Evolutionary conservation across 2,329 filamentous ascomycete species (phyloP).

Genomic region (Penicillium sp.): DNA sequence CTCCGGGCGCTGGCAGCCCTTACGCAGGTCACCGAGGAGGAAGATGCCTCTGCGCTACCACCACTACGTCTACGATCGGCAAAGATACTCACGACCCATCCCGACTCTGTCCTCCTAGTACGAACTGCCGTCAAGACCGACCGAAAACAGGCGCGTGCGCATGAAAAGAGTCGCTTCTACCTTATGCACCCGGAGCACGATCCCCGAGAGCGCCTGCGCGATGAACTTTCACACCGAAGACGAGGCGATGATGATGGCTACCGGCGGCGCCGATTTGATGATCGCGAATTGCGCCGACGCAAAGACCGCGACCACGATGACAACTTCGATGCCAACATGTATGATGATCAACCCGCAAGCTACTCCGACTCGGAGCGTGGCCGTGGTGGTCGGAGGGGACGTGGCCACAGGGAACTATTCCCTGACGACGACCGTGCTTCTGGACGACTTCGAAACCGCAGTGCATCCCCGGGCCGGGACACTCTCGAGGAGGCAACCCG

Average conservation of each 20-base stretch:
- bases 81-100: conserved; percentile 62
- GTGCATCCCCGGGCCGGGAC: conserved; percentile 55
- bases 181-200: conserved; percentile 86
- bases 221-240: conserved; percentile 46
- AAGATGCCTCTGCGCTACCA: conserved; percentile 47
- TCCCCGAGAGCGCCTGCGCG: conserved; percentile 64
- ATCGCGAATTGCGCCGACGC: conserved; percentile 48
- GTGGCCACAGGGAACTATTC: conserved; percentile 37
- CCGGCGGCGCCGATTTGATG: conserved; percentile 55
- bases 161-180: conserved; percentile 82
- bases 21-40: conserved; percentile 34
- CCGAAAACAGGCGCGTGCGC: conserved; percentile 72
- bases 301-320: conserved; percentile 48
- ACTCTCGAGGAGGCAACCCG: conserved; percentile 42
- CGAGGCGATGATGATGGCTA: conserved; percentile 42
- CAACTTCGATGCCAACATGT: conserved; percentile 70
- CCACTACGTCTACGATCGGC: conserved; percentile 62
- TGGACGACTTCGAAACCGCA: conserved; percentile 55
- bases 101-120: conserved; percentile 64
- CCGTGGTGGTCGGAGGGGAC: conserved; percentile 27
- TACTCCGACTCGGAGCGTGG: conserved; percentile 29
- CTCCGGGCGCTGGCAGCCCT: conserved; percentile 51
- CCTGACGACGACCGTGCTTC: conserved; percentile 30
- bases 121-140: conserved; percentile 70
- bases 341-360: conserved; percentile 59